phyloP scores from a whole-genome alignment of 352 stramenopile species.

The Phytophthora syringae region DNA sequence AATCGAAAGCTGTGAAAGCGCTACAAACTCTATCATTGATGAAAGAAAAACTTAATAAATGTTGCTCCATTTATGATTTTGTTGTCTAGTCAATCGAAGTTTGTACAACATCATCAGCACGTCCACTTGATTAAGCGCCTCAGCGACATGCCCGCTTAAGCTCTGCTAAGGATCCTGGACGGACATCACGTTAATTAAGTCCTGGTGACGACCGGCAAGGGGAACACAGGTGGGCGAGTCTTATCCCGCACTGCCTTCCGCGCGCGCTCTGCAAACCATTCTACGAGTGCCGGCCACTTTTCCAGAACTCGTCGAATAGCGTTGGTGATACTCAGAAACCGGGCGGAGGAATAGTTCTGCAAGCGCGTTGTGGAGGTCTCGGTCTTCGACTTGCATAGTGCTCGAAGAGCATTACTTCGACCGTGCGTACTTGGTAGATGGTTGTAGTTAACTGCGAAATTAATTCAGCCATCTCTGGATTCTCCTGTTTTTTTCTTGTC shows the following conservation, averaged over 20 bases:
- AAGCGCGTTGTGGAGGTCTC: neutral
- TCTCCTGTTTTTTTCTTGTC: neutral
- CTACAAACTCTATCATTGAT: no score
- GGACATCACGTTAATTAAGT: neutral
- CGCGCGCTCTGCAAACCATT: neutral
- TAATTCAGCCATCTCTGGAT: neutral
- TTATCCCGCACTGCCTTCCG: neutral
- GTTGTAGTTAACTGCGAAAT: no score
- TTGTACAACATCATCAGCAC: neutral
- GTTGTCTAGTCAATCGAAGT: neutral
- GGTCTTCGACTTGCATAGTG: neutral
- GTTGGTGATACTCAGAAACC: neutral
- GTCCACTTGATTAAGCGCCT: neutral
- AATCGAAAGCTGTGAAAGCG: no score
- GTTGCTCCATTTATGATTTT: neutral
- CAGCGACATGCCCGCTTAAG: neutral
- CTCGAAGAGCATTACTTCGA: neutral
- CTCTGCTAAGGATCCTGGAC: neutral
- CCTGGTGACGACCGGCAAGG: neutral
- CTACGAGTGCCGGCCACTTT: neutral
- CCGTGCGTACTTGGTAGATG: neutral
- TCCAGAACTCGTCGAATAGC: neutral
- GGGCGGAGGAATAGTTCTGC: no score
- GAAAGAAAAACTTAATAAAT: no score
- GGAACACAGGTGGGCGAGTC: no score